Conservation (phyloP, 495 filamentous ascomycete genomes). For the Clohesyomyces aquaticus region DNA sequence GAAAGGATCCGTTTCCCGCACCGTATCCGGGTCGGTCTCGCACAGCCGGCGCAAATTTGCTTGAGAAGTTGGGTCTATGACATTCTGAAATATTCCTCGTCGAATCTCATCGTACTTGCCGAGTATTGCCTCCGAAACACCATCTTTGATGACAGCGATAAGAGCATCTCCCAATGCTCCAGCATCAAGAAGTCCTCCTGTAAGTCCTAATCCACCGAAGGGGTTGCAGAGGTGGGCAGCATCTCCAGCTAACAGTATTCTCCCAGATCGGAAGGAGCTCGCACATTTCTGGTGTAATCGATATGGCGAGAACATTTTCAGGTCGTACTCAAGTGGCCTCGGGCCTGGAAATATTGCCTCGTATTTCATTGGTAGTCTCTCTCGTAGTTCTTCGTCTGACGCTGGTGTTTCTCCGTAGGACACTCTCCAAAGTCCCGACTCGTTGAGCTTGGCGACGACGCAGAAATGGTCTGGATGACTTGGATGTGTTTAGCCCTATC, state of each 20-base stretch:
- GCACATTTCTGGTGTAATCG: constrained; percentile 64
- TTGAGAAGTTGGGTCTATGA: constrained; percentile 58
- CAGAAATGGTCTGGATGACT: constrained; percentile 59
- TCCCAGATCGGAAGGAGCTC: constrained; percentile 56
- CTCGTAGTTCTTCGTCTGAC: constrained; percentile 55
- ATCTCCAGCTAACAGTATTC: constrained; percentile 60
- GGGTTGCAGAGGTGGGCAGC: constrained; percentile 61
- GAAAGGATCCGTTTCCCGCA: constrained; percentile 8
- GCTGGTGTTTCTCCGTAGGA: constrained; percentile 60
- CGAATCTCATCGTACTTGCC: constrained; percentile 60
- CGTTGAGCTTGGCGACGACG: constrained; percentile 60
- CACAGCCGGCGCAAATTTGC: constrained; percentile 7
- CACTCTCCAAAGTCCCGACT: constrained; percentile 61
- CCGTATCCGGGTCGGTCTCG: constrained; percentile 6
- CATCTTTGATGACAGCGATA: constrained; percentile 55
- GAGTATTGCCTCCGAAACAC: constrained; percentile 56
- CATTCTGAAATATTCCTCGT: constrained; percentile 56
- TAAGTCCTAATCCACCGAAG: constrained; percentile 61
- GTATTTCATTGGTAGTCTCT: constrained; percentile 56
- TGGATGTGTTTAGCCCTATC: too few species aligned
- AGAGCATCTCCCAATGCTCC: constrained; percentile 59
- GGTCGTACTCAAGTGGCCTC: constrained; percentile 57
- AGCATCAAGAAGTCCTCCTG: constrained; percentile 62
- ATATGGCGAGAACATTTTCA: constrained; percentile 59
- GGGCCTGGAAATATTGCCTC: constrained; percentile 61